phyloP scores from a whole-genome alignment of 2,329 filamentous ascomycete species.

The Aspergillus latus region DNA sequence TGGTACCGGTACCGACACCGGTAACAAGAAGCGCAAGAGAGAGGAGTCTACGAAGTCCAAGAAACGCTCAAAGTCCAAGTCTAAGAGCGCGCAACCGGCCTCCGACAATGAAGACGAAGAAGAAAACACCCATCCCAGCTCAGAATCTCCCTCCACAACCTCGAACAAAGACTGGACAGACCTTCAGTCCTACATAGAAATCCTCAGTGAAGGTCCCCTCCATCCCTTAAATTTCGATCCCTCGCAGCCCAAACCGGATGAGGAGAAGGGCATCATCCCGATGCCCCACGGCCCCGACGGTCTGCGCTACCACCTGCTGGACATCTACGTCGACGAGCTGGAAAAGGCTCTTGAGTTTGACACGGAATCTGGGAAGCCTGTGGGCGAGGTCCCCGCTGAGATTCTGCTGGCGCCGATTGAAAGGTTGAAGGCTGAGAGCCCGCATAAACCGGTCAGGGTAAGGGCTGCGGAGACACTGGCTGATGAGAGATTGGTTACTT shows the following conservation, averaged over 20 bases:
- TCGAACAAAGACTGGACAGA: conserved; percentile 27
- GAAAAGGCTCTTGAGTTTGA: conserved; percentile 64
- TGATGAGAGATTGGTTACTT: conserved; percentile 72
- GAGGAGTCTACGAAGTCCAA: conserved; percentile 27
- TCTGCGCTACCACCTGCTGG: conserved; percentile 79
- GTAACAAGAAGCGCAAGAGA: conserved; percentile 33
- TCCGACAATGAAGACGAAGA: conserved; percentile 20
- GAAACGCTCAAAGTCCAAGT: conserved; percentile 25
- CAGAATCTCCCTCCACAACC: not conserved
- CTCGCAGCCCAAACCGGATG: conserved; percentile 28
- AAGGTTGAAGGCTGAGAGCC: conserved; percentile 51
- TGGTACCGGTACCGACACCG: conserved; percentile 7
- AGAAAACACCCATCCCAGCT: not conserved
- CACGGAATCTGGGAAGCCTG: conserved; percentile 37
- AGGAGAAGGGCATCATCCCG: conserved; percentile 30
- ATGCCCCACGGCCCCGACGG: conserved; percentile 72
- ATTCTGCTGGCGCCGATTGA: conserved; percentile 47
- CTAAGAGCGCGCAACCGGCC: conserved; percentile 22
- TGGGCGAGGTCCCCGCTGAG: conserved; percentile 41
- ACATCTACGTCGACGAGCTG: conserved; percentile 89
- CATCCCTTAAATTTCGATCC: conserved; percentile 42
- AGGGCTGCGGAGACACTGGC: conserved; percentile 68
- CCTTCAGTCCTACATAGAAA: conserved; percentile 39
- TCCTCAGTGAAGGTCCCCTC: conserved; percentile 43
- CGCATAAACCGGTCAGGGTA: conserved; percentile 69